Conservation (phyloP, 2,329 filamentous ascomycete species). For the Dothidotthia symphoricarpi region DNA sequence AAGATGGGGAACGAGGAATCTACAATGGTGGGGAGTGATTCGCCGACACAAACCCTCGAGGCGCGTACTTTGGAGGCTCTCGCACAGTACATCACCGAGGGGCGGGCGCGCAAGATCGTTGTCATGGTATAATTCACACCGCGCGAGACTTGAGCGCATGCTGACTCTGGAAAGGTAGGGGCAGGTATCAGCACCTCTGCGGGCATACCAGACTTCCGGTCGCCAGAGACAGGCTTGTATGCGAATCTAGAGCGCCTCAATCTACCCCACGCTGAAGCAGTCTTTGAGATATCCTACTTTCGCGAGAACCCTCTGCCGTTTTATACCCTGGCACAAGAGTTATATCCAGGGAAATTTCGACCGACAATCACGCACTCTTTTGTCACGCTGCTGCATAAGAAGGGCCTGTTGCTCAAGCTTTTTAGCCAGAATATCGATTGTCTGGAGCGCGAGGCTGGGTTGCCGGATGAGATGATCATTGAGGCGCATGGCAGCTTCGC, state of each 20-base stretch:
- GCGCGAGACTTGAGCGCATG: neutral
- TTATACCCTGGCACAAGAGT: slow-evolving; percentile 85
- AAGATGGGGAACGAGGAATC: slow-evolving; percentile 89
- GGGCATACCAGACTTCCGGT: slow-evolving; percentile 88
- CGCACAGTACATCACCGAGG: slow-evolving; percentile 75
- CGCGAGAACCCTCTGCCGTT: slow-evolving; percentile 80
- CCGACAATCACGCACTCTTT: slow-evolving; percentile 92
- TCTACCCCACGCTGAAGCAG: slow-evolving; percentile 84
- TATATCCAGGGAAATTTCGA: slow-evolving; percentile 85
- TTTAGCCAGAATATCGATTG: slow-evolving; percentile 99
- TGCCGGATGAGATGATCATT: slow-evolving; percentile 76
- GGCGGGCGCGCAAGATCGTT: slow-evolving; percentile 67
- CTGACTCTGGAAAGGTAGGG: slow-evolving; percentile 58
- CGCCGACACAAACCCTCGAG: slow-evolving; percentile 63
- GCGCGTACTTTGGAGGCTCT: slow-evolving; percentile 70
- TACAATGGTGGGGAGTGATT: slow-evolving; percentile 64
- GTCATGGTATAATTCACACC: slow-evolving; percentile 60
- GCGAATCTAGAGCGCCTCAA: slow-evolving; percentile 84
- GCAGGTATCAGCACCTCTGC: slow-evolving; percentile 79
- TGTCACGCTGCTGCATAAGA: slow-evolving; percentile 75
- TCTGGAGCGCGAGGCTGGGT: slow-evolving; percentile 81
- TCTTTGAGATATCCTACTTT: slow-evolving; percentile 93
- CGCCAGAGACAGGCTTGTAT: slow-evolving; percentile 89
- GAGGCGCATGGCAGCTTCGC: slow-evolving; percentile 97
- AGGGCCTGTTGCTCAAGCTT: slow-evolving; percentile 74